Percentiles rank a stretch among this genome's conserved stretches.
These are phyloP conservation scores for Aspergillus olivimuriae DNA, from an alignment of 495 filamentous ascomycete genomes.

Conservation along the genomic window DNA sequence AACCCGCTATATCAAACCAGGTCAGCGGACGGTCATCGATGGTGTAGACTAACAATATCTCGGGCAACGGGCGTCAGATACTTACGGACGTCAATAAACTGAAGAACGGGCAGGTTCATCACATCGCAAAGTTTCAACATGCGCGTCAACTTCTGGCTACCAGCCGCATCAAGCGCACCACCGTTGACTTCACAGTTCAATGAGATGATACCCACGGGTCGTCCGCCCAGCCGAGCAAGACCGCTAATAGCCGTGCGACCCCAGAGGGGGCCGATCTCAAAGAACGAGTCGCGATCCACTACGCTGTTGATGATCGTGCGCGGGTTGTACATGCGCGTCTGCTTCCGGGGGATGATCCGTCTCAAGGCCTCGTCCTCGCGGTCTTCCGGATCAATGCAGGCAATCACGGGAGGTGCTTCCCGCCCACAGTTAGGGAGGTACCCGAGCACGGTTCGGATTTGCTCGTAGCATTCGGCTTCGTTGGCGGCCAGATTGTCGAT, in stretches of 20 bases:
- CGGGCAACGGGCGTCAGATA: too few species aligned
- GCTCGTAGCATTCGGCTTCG: conserved; percentile 54
- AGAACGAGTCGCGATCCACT: conserved; percentile 50
- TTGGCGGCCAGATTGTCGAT: conserved; percentile 58
- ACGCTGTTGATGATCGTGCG: conserved; percentile 50
- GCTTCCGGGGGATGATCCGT: conserved; percentile 49
- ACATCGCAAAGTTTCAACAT: conserved; percentile 57
- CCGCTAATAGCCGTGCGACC: conserved; percentile 55
- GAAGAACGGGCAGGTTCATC: conserved; percentile 56
- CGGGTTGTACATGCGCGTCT: conserved; percentile 55
- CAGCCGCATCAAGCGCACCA: conserved; percentile 53
- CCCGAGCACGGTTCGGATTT: conserved; percentile 47
- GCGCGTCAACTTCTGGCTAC: conserved; percentile 52
- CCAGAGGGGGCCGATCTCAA: conserved; percentile 58
- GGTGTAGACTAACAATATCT: too few species aligned
- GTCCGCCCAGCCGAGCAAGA: conserved; percentile 48
- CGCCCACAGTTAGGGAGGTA: conserved; percentile 52
- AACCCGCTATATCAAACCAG: conserved; percentile 42
- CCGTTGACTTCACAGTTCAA: conserved; percentile 55
- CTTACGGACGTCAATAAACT: conserved; percentile 55
- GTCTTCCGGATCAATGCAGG: conserved; percentile 40
- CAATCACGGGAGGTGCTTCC: conserved; percentile 44
- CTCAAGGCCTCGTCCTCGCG: conserved; percentile 43
- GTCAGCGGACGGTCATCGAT: too few species aligned
- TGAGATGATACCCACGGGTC: conserved; percentile 49